Evolutionary conservation across 75 land plant species (phyloP).

Genomic region (Gnetum montanum): DNA sequence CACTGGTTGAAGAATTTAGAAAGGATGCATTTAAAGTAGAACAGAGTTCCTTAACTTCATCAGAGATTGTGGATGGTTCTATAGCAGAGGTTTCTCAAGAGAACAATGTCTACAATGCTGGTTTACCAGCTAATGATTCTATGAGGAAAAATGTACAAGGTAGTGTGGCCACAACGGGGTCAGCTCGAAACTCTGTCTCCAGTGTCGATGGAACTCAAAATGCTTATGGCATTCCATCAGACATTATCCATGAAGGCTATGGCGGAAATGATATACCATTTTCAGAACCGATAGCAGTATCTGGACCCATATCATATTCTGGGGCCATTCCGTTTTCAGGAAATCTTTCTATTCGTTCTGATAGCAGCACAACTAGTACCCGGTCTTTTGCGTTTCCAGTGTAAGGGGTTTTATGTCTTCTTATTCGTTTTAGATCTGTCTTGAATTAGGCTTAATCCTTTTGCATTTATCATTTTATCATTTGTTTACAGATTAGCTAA

Average conservation of each 20-base stretch:
- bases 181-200: neutral
- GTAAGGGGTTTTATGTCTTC: slow-evolving; percentile 25
- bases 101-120: too few species aligned
- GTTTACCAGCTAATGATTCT: too few species aligned
- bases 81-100: too few species aligned
- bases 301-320: slow-evolving; percentile 12
- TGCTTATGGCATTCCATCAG: neutral
- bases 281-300: neutral
- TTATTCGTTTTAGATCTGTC: neutral
- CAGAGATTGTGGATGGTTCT: too few species aligned
- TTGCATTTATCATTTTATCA: neutral
- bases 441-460: neutral
- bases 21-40: too few species aligned
- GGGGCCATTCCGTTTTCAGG: slow-evolving; percentile 58
- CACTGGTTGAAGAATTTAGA: too few species aligned
- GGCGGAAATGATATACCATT: slow-evolving; percentile 1
- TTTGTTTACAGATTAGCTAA: slow-evolving; percentile 23
- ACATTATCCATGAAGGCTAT: neutral
- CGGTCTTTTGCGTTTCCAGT: slow-evolving; percentile 87
- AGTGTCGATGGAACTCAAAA: neutral
- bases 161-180: neutral
- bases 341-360: slow-evolving; percentile 66
- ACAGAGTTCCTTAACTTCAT: too few species aligned
- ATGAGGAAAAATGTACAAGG: too few species aligned
- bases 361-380: slow-evolving; percentile 81